Evolutionary conservation across 495 filamentous ascomycete species (phyloP).

Genomic region (Neurospora sp.): DNA sequence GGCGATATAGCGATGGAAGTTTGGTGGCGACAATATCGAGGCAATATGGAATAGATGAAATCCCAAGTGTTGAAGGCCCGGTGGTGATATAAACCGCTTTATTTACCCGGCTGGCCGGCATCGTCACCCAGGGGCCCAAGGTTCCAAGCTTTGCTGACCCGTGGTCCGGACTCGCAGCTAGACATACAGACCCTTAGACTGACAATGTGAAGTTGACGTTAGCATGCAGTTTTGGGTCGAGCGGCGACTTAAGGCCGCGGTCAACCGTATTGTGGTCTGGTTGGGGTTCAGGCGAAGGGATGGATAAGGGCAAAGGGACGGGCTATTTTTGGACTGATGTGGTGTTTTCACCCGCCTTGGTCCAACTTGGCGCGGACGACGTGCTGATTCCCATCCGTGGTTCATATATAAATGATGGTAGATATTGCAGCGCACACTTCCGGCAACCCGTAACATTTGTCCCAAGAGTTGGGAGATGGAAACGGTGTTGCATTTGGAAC

Average conservation of each 20-base stretch:
- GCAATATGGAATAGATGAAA: slow-evolving; percentile 30
- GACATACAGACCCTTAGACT: background rate
- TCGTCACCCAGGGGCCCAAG: background rate
- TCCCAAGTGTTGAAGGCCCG: slow-evolving; percentile 11
- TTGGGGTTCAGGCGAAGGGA: background rate
- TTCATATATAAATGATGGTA: slow-evolving; percentile 9
- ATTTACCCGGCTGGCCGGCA: slow-evolving; percentile 21
- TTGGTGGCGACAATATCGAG: slow-evolving; percentile 23
- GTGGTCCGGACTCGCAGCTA: background rate
- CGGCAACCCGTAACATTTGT: slow-evolving; percentile 8
- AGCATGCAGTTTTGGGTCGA: slow-evolving; percentile 9
- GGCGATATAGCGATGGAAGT: slow-evolving; percentile 7
- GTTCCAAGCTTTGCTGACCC: background rate
- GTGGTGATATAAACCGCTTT: slow-evolving; percentile 18
- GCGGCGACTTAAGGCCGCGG: slow-evolving; percentile 20
- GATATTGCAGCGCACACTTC: slow-evolving; percentile 1
- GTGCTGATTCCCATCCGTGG: slow-evolving; percentile 1
- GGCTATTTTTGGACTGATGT: slow-evolving; percentile 25
- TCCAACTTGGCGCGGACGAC: background rate
- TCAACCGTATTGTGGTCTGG: slow-evolving; percentile 12
- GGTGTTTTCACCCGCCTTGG: slow-evolving; percentile 5
- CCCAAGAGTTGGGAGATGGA: slow-evolving; percentile 3
- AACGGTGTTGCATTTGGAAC: slow-evolving; percentile 7
- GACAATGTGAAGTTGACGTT: background rate
- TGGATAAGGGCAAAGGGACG: background rate